Evolutionary conservation across 805 yeast genomes (phyloP), one percentile per base, ranked within the genome.

Genomic region (Metschnikowia koreensis): DNA sequence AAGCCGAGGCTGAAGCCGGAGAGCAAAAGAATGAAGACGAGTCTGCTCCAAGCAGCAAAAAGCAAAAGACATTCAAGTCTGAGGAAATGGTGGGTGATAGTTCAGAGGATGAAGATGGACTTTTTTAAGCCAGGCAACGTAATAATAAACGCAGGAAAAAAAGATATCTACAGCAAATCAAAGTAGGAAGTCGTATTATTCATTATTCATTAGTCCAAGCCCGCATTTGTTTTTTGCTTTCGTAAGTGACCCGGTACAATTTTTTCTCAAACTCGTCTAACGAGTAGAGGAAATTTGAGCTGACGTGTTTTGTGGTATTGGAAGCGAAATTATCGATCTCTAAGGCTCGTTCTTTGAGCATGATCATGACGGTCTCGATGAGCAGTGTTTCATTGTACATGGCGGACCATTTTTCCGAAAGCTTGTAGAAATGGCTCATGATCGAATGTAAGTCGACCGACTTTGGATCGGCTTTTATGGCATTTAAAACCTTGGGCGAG

Each of bases 181-280:
- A 31, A 31, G 13, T 22, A 22, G 22, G 22, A 3, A 22, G 22
- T 22, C 22, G 22, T 22, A 39, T 39, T 31, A 27, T 48, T 41
- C n/a, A n/a, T 31, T 44, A 48, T 27, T 51, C 48, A 36, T 62
- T 66, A 50, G 67, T 56, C 79, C 79, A 74, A 36, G 55, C 61
- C 50, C 73, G 61, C 71, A 70, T 70, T 50, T 64, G 65, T 54
- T 67, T 66, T 53, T 70, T 68, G 47, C 82, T 76, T 48, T 76
- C 82, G 51, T 82, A 78, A 2, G 89, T 76, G 12, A 65, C 60
- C 51, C 74, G 80, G 66, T 79, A 86, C 22, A 87, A 61, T 34
- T 66, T 68, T 65, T 81, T 85, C 61, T 91, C 97, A 64, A 81
- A 85, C 61, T 85, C 89, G 63, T 91, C 97, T 55, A 91, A 70